Evolutionary conservation across 1,284 basidiomycete genomes (phyloP), one percentile per base, ranked within the genome.

Genomic region (Rhodotorula sp.): DNA sequence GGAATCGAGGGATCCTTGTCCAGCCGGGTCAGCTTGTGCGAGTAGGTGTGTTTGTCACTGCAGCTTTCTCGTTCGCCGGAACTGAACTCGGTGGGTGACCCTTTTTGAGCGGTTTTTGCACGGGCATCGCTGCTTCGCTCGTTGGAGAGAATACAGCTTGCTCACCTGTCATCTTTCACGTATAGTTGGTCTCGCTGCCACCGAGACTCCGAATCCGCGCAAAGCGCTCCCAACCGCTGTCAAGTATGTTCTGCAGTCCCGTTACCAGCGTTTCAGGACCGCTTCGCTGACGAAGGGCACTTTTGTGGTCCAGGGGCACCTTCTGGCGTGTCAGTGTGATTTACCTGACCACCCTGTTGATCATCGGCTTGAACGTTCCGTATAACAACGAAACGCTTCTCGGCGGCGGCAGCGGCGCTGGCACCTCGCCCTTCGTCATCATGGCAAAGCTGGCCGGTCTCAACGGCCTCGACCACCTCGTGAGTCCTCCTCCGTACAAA

Each of bases 121-220:
- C 38, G 10, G 10, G 8, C 38, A 43, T 12, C 1, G 38, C 38
- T 43, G 38, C 38, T 43, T 43, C 38, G 38, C 38, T 43, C 12
- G 10, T 43, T 12, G 1, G 38, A 43, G 38, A 43, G 8, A 12
- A 12, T 43, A 12, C 10, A 12, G 12, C 10, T 14, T 12, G 10
- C 38, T 43, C 38, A 12, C 38, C 38, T 43, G 38, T 14, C 38
- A 43, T 43, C 38, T 16, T 28, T 55, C 12, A 14, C 15, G 3
- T 28, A 28, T 14, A 55, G 61, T 90, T 85, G 89, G 89, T 88
- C 72, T 87, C 83, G 73, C 87, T 83, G 79, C 85, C 83, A 76
- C 90, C 87, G 69, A 90, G 85, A 84, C 84, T 4, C 79, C 80
- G 38, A 43, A 43, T 43, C 10, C 38, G 38, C 38, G 38, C 38